These are phyloP conservation scores for Hemisphaericaspora xylanilytica DNA, from an alignment of 1,139 yeast species.

Conservation along the genomic window DNA sequence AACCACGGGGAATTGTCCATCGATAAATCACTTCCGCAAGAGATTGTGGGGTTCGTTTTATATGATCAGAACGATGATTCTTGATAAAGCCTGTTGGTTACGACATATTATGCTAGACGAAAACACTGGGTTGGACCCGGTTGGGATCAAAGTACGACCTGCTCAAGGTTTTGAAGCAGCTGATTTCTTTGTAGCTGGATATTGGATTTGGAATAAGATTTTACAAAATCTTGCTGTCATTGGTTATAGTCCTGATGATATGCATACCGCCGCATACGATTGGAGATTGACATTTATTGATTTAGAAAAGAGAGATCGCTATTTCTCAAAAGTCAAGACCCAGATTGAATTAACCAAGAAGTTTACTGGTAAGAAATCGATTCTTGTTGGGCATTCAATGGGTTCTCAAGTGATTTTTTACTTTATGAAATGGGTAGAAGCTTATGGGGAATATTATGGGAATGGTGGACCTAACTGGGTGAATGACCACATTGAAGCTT, in stretches of 20 bases:
- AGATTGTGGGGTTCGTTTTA: constrained; percentile 96
- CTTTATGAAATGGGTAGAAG: constrained; percentile 95
- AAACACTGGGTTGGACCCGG: constrained; percentile 90
- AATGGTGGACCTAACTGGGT: constrained; percentile 91
- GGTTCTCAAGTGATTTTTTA: constrained; percentile 87
- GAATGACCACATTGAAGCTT: constrained; percentile 73
- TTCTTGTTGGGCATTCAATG: constrained; percentile 93
- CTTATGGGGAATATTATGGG: constrained; percentile 73
- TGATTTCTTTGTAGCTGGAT: constrained; percentile 94
- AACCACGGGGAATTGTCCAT: constrained; percentile 67
- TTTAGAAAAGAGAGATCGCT: constrained; percentile 80
- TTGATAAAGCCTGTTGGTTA: constrained; percentile 92
- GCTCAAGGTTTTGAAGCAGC: constrained; percentile 98
- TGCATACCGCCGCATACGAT: constrained; percentile 90
- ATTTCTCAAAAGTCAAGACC: constrained; percentile 70
- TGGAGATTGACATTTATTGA: constrained; percentile 93
- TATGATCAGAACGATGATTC: constrained; percentile 88
- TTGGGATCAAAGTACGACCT: constrained; percentile 73
- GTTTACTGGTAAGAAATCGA: constrained; percentile 65
- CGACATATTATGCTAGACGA: constrained; percentile 87
- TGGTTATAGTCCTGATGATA: constrained; percentile 88
- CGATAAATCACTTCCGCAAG: constrained; percentile 80
- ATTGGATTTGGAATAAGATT: constrained; percentile 98
- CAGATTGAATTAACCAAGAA: constrained; percentile 59
- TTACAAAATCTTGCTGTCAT: constrained; percentile 89